Base-by-base conservation (phyloP, 169 alveolate genomes). In the Eimeria nieschulzi region DNA sequence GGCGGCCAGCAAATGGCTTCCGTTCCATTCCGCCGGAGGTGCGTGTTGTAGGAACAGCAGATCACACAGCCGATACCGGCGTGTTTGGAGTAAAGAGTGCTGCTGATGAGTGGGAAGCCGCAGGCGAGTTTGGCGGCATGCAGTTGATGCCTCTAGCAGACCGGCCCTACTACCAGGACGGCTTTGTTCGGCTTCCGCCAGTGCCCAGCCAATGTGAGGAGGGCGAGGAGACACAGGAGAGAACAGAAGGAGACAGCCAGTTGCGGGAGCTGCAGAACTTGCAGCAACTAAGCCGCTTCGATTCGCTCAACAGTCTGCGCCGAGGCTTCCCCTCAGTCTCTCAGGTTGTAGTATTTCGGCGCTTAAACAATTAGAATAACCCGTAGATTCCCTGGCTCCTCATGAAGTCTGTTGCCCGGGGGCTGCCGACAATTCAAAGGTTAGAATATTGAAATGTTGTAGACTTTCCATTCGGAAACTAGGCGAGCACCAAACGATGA, bases 211-310 rank as follows among this genome's bases (percentile, higher is more conserved):
- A 59, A 59, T 59, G 9, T 59, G 63, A 55, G 13, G 23, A 55
- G 7, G 76, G n/a, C 9, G 61, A 21, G 5, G 63, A 21, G 59
- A 55, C 66, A 54, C 76, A 25, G 8, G 76, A 23, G 61, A 46
- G 17, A 59, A 51, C 83, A n/a, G 75, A 61, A 15, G 53, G 26
- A 46, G 39, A 33, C 23, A 21, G 82, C 56, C 82, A 51, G 33
- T 55, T 79, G 17, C n/a, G 61, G 76, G 64, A 56, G 88, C 88
- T 80, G 88, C 76, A 54, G 88, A 59, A 33, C 23, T 72, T 66
- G 53, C 88, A 33, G 76, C 75, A 72, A 13, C 88, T 80, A 26
- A 80, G 88, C 88, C 72, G 88, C 5, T 80, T 80, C 61, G 88
- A 80, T 56, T 80, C 88, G 17, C 88, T 59, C 51, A 23, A 59